These are phyloP conservation scores for Fusarium torreyae DNA, from an alignment of 2,329 filamentous ascomycete genomes.

Conservation along the genomic window DNA sequence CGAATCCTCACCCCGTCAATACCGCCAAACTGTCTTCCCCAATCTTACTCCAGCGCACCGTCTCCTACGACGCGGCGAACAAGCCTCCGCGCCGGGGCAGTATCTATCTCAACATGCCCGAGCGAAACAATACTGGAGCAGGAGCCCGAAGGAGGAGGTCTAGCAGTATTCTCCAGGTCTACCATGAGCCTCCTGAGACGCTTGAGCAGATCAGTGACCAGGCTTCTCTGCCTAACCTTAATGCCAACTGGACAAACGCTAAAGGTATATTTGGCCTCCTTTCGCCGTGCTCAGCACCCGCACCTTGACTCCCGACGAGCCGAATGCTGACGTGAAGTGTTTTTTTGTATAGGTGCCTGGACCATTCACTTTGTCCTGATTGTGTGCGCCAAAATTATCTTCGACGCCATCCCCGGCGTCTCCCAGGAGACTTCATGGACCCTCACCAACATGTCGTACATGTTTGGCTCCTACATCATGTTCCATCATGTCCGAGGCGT, in stretches of 20 bases:
- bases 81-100: slow-evolving; percentile 76
- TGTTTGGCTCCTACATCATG: slow-evolving; percentile 99
- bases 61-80: slow-evolving; percentile 90
- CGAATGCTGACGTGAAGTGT: slow-evolving; percentile 36
- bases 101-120: slow-evolving; percentile 72
- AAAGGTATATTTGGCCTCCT: slow-evolving; percentile 77
- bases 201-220: slow-evolving; percentile 98
- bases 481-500: slow-evolving; percentile 99
- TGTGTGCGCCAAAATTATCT: slow-evolving; percentile 91
- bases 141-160: slow-evolving; percentile 87
- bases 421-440: slow-evolving; percentile 99
- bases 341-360: slow-evolving; percentile 82
- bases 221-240: slow-evolving; percentile 92
- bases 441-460: slow-evolving; percentile 98
- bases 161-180: slow-evolving; percentile 92
- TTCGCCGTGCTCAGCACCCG: slow-evolving; percentile 12
- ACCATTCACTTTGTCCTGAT: slow-evolving; percentile 97
- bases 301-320: slow-evolving; percentile 12
- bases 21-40: slow-evolving; percentile 97
- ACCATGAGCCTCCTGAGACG: slow-evolving; percentile 96
- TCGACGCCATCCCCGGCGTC: slow-evolving; percentile 95
- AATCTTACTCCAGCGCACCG: slow-evolving; percentile 88
- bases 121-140: slow-evolving; percentile 64
- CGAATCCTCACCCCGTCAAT: slow-evolving; percentile 62
- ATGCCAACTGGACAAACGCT: slow-evolving; percentile 98